Evolutionary conservation across 2,329 filamentous ascomycete species (phyloP), one percentile per base, ranked within the genome.

Genomic region (Colletotrichum agaves): DNA sequence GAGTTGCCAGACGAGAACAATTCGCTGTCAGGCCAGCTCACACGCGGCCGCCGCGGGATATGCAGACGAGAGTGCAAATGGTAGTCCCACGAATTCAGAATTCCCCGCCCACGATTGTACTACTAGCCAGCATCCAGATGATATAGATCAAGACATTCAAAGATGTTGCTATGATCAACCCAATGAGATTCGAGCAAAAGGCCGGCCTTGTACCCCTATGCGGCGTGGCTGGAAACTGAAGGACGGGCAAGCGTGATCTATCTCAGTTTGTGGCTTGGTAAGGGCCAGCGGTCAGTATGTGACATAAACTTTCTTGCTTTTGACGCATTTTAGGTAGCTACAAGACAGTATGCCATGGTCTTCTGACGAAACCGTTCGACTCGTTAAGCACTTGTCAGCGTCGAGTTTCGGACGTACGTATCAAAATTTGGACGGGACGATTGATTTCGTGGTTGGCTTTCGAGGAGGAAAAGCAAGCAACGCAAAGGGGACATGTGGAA

Each of bases 91-190:
- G 35, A 61, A 59, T n/a, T 46, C 52, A 59, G 43, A 69, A 27
- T 27, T 50, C 50, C 56, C 65, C 60, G 52, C 60, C 44, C 56
- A 58, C 65, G 60, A 61, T 55, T 67, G 67, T 71, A 70, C 62
- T 67, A 71, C 69, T 71, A 71, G 63, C 67, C 53, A 62, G 63
- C 64, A 69, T 71, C 66, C 59, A 70, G 43, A 43, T 59, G 65
- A 69, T 70, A 73, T 74, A 73, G 72, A 74, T 71, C 69, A 70
- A 73, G 68, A 73, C 67, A 70, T 73, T 72, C 57, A 63, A 53
- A 57, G 62, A 66, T 52, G 39, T 59, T 41, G 27, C 52, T 60
- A 71, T 49, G 59, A 58, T 50, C 46, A 63, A 61, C 53, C 50
- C 56, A 49, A 50, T 55, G 41, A 37, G 37, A 15, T n/a, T 33